Base-by-base conservation (phyloP, 192 early-diverging fungal genomes). In the Coemansia sp. region DNA sequence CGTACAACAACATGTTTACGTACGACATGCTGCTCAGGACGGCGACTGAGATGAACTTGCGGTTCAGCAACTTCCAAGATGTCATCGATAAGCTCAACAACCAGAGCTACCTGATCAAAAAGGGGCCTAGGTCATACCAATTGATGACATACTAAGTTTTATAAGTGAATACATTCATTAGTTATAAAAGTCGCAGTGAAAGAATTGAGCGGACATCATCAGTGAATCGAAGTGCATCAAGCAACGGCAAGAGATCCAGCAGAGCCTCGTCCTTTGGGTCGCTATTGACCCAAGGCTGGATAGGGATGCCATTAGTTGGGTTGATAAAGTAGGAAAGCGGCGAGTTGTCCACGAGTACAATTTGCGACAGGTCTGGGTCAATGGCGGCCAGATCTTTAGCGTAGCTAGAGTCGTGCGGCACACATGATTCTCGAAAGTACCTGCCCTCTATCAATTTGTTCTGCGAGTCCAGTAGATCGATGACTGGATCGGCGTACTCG, bases 281-380 rank as follows among this genome's bases (percentile, higher is more conserved):
- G 50, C 88, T 83, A 62, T 92, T 81, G 71, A 81, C 87, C 89
- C 89, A 92, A 24, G 82, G 81, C 68, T 79, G 87, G 36, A 92
- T 90, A 5, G 90, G 89, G 21, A 92, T 85, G 14, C 90, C 90
- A 61, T 91, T 91, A 29, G 86, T 84, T 4, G 86, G 84, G 39
- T 92, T 90, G 72, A 89, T 90, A 40, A 86, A 88, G 75, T 90
- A 92, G 31, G 89, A 89, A 56, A 91, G 89, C 7, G 89, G 88
- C 19, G 88, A 87, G 64, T 92, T 92, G 70, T 92, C 90, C 5
- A 92, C 84, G 40, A 92, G 87, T 31, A 91, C 79, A 6, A 87
- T 85, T 69, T 88, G 85, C 40, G 85, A 83, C 60, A 92, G 34
- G 57, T 92, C 89, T 17, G 86, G 78, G 41, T 88, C 87, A 39